These are phyloP conservation scores for Rhynchosporium agropyri DNA, from an alignment of 2,329 filamentous ascomycete genomes.

Conservation along the genomic window DNA sequence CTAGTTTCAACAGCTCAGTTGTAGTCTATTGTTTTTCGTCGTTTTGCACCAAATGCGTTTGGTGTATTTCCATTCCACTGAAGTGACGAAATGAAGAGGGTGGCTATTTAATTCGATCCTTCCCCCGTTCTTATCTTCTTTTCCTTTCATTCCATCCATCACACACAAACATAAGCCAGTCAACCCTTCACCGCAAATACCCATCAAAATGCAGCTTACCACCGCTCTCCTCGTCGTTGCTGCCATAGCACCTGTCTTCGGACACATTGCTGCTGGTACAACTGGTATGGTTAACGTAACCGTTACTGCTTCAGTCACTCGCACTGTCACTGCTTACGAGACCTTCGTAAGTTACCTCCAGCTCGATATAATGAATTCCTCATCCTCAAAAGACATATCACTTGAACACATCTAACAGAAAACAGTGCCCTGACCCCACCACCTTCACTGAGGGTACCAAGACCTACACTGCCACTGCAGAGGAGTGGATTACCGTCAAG, in stretches of 20 bases:
- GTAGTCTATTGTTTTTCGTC: neutral
- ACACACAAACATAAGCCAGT: neutral
- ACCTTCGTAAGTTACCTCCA: constrained; percentile 19
- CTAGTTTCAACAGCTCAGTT: constrained; percentile 6
- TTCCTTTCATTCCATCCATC: constrained; percentile 2
- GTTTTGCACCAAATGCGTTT: neutral
- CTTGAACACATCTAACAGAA: neutral
- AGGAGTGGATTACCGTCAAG: constrained; percentile 28
- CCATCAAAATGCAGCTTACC: constrained; percentile 40
- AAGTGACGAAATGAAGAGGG: neutral
- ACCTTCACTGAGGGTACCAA: constrained; percentile 22
- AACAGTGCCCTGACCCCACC: constrained; percentile 22
- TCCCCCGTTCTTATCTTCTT: neutral
- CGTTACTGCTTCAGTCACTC: constrained; percentile 19
- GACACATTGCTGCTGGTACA: constrained; percentile 4
- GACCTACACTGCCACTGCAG: constrained; percentile 20
- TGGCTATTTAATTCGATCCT: neutral
- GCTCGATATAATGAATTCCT: neutral
- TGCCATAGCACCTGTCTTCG: constrained; percentile 15
- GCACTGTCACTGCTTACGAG: constrained; percentile 28
- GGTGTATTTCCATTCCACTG: neutral
- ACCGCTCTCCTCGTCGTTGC: constrained; percentile 29
- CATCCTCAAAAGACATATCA: neutral
- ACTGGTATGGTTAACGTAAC: neutral
- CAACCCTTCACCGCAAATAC: constrained; percentile 23